Base-by-base conservation (phyloP, 192 early-diverging fungal species). In the Podila horticola region DNA sequence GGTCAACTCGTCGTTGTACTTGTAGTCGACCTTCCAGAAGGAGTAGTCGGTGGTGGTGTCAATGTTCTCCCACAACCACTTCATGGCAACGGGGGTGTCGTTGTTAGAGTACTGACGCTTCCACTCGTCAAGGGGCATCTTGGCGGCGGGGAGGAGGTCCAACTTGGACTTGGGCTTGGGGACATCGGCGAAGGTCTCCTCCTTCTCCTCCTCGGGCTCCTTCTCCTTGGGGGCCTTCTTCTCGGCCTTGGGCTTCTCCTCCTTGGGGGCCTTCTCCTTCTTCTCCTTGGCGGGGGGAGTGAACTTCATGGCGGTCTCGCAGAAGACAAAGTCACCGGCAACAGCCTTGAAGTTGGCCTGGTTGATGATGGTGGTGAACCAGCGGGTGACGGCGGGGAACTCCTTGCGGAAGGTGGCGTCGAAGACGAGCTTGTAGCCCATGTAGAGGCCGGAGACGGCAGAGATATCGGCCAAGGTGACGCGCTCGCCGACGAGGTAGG, bases 21-120 rank as follows among this genome's bases (percentile, higher is more conserved):
- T 96, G 93, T 97, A 98, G 74, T 94, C 91, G 61, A 94, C 93
- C 84, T 92, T 92, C 91, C 91, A 98, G 88, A 98, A 87, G 51
- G 95, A 95, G 93, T 90, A 98, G 76, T 95, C 96, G 55, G 92
- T 83, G 49, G 93, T 76, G 50, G 73, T 59, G 83, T 98, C 96
- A 74, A 82, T 93, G 86, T 97, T 85, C 87, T 95, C 85, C 97
- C 97, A 98, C 86, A 98, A 94, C 94, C 94, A 98, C 84, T 97
- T 87, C 82, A 93, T 86, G 72, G 97, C 97, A 55, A 86, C 89
- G 61, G 93, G 92, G 77, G 95, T 95, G 62, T 96, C 91, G 88
- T 97, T 95, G 93, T 98, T 98, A 64, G 96, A 97, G 92, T 98
- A 98, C 86, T 95, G 92, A 67, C 96, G 93, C 90, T 98, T 98